A percentile compares a stretch with the other conserved stretches of the same genome.
Evolutionary conservation across 1,139 yeast species (phyloP).

Genomic region (Candida tropicalis): DNA sequence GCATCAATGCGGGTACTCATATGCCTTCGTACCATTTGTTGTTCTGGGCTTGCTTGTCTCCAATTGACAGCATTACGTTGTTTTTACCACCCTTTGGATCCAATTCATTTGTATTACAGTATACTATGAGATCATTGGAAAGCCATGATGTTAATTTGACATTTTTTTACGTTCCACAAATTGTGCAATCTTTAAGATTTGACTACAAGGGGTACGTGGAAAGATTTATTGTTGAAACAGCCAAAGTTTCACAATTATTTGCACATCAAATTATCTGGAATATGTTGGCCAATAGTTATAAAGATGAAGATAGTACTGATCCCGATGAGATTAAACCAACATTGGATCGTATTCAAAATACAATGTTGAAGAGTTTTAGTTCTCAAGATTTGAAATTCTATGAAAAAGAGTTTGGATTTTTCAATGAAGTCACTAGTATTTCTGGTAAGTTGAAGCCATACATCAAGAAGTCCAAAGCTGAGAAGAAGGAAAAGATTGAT

Average conservation of each 20-base stretch:
- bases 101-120: conserved; percentile 75
- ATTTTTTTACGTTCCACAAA: conserved; percentile 96
- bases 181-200: conserved; percentile 87
- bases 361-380: conserved; percentile 66
- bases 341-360: conserved; percentile 70
- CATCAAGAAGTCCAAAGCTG: conserved; percentile 92
- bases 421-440: conserved; percentile 87
- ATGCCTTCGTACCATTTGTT: conserved; percentile 52
- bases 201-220: conserved; percentile 86
- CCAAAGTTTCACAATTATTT: conserved; percentile 85
- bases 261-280: conserved; percentile 99
- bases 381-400: conserved; percentile 67
- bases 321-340: conserved; percentile 87
- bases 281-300: conserved; percentile 89
- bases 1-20: conserved; percentile 42
- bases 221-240: conserved; percentile 88
- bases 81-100: conserved; percentile 76
- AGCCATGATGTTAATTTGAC: conserved; percentile 85
- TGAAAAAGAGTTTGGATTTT: conserved; percentile 83
- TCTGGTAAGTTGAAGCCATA: conserved; percentile 94
- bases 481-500: conserved; percentile 93
- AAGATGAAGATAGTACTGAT: conserved; percentile 79
- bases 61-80: conserved; percentile 82
- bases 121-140: conserved; percentile 88
- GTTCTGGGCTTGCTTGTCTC: conserved; percentile 78